Evolutionary conservation across 1,284 basidiomycete species (phyloP).

Genomic region (Puccinia triticina): DNA sequence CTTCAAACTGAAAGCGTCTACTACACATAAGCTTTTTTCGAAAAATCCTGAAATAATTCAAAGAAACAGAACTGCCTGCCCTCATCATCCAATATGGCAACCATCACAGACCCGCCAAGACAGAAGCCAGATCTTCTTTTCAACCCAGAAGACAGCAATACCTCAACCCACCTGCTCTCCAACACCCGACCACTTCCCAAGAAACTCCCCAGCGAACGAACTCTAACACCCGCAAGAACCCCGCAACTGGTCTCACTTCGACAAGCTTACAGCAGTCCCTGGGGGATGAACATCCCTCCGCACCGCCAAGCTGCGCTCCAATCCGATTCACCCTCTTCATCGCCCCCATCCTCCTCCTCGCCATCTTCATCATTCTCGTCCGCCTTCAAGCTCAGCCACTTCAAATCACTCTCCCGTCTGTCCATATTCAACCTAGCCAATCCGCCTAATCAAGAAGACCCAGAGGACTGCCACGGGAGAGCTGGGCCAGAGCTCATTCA

Average conservation of each 20-base stretch:
- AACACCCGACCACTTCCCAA: not conserved
- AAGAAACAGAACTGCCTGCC: not conserved
- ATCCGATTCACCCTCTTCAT: not conserved
- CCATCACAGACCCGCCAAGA: not conserved
- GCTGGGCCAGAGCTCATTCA: not conserved
- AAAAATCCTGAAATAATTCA: not conserved
- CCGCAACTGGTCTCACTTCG: conserved; percentile 13
- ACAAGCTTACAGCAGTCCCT: not conserved
- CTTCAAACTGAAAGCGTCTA: not conserved
- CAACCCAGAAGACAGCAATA: conserved; percentile 10
- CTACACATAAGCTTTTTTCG: not conserved
- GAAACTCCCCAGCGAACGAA: not conserved
- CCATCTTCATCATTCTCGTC: conserved; percentile 6
- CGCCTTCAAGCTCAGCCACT: not conserved
- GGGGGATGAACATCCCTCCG: not conserved
- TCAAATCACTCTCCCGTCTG: conserved; percentile 15
- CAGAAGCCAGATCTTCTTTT: not conserved
- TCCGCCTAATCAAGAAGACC: not conserved
- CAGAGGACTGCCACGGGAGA: not conserved
- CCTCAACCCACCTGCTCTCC: not conserved
- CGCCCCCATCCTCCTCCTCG: not conserved
- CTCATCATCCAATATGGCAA: not conserved
- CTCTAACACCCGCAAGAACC: not conserved
- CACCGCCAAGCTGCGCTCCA: not conserved
- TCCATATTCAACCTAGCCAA: not conserved